phyloP scores from a whole-genome alignment of 306 rosid genomes.

The Prunus fruticosa region DNA sequence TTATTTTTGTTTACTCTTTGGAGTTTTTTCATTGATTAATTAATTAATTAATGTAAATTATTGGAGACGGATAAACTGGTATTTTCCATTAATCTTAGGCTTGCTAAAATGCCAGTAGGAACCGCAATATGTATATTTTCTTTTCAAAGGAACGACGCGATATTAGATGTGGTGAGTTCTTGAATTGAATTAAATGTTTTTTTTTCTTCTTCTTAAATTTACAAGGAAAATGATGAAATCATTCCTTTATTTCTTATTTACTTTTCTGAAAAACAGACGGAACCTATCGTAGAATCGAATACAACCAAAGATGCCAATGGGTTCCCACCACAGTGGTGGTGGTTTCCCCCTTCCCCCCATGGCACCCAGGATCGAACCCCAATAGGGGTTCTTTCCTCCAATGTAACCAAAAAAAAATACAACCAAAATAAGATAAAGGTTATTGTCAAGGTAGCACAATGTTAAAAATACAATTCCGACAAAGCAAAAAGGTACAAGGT shows the following conservation, averaged over 20 bases:
- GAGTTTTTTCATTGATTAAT: background rate
- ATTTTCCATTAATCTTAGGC: background rate
- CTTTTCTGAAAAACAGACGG: no score
- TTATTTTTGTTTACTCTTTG: background rate
- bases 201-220: no score
- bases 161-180: no score
- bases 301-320: background rate
- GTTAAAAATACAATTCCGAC: no score
- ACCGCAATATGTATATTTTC: background rate
- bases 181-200: no score
- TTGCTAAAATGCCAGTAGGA: background rate
- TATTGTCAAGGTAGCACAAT: background rate
- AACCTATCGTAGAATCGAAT: background rate
- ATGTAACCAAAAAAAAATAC: no score
- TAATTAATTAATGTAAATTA: constrained; percentile 29
- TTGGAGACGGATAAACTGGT: background rate
- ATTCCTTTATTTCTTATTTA: background rate
- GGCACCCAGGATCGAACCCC: no score
- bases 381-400: no score
- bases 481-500: background rate
- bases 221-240: background rate
- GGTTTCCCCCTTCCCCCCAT: no score
- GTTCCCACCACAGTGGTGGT: no score
- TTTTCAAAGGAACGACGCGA: background rate
- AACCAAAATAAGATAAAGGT: background rate